These are phyloP conservation scores for Fragilaria radians DNA, from an alignment of 108 stramenopile genomes.

Conservation along the genomic window DNA sequence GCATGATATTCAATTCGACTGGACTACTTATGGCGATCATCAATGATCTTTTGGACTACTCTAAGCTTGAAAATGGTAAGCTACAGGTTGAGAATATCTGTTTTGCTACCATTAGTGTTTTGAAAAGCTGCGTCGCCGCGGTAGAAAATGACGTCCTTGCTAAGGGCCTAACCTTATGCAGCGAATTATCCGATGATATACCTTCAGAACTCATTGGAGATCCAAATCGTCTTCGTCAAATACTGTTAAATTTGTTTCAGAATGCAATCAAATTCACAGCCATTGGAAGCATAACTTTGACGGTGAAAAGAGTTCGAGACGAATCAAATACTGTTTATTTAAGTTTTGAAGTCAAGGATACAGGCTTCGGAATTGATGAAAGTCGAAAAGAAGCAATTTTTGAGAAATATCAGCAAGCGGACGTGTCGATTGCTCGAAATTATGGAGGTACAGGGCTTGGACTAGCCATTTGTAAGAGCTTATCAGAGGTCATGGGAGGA, in stretches of 20 bases:
- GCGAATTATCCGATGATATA: slow-evolving; percentile 16
- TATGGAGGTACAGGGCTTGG: slow-evolving; percentile 54
- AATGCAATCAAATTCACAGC: slow-evolving; percentile 62
- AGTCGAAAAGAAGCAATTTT: slow-evolving; percentile 28
- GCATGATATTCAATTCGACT: slow-evolving; percentile 20
- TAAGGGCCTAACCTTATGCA: slow-evolving; percentile 11
- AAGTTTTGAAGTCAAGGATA: slow-evolving; percentile 37
- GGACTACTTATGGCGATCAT: slow-evolving; percentile 34
- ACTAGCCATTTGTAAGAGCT: slow-evolving; percentile 35
- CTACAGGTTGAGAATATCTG: slow-evolving; percentile 41
- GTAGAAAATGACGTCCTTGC: slow-evolving; percentile 19
- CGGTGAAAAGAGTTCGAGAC: not conserved
- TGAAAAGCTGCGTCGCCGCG: slow-evolving; percentile 31
- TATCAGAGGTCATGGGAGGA: slow-evolving; percentile 39
- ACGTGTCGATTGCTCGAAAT: slow-evolving; percentile 25
- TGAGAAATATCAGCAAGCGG: slow-evolving; percentile 35
- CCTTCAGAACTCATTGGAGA: slow-evolving; percentile 25
- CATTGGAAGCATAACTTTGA: slow-evolving; percentile 15
- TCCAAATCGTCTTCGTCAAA: slow-evolving; percentile 51
- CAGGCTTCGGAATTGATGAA: slow-evolving; percentile 42
- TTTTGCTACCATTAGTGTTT: slow-evolving; percentile 27
- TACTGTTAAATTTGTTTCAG: slow-evolving; percentile 45
- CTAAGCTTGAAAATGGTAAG: slow-evolving; percentile 46
- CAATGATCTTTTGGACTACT: slow-evolving; percentile 41
- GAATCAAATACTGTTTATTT: slow-evolving; percentile 8